Evolutionary conservation across 1,284 basidiomycete genomes (phyloP).

Genomic region (Cryptococcus deneoformans): DNA sequence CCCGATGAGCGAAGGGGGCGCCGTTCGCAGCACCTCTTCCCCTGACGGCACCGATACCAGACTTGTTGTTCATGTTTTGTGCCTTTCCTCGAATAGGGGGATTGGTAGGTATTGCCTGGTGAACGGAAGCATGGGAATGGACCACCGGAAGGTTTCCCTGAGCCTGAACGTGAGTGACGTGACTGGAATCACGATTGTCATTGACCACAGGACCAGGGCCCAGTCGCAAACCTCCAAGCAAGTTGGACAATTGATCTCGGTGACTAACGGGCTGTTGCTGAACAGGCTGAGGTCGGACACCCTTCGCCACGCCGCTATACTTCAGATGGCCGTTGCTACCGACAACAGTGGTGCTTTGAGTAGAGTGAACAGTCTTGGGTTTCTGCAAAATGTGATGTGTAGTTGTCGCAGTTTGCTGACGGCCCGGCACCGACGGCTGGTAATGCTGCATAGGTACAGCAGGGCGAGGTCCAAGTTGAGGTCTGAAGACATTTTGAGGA

Average conservation of each 20-base stretch:
- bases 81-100: neutral
- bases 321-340: conserved; percentile 24
- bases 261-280: conserved; percentile 17
- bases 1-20: conserved; percentile 18
- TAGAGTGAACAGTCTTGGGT: too few relatives aligned
- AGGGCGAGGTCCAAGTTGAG: conserved; percentile 65
- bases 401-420: neutral
- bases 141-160: too few relatives aligned
- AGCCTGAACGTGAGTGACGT: too few relatives aligned
- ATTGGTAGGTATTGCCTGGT: neutral
- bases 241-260: conserved; percentile 27
- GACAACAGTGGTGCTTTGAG: neutral
- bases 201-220: too few relatives aligned
- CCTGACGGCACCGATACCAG: neutral
- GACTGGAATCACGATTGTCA: too few relatives aligned
- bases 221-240: too few relatives aligned
- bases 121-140: too few relatives aligned
- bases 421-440: conserved; percentile 52
- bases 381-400: too few relatives aligned
- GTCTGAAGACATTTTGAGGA: conserved; percentile 57
- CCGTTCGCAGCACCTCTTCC: conserved; percentile 6
- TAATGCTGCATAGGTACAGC: conserved; percentile 62
- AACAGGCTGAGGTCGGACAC: conserved; percentile 21
- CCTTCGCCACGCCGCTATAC: conserved; percentile 46
- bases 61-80: neutral